phyloP scores from a whole-genome alignment of 129 eudicot genomes.

The Solidago caesia region DNA sequence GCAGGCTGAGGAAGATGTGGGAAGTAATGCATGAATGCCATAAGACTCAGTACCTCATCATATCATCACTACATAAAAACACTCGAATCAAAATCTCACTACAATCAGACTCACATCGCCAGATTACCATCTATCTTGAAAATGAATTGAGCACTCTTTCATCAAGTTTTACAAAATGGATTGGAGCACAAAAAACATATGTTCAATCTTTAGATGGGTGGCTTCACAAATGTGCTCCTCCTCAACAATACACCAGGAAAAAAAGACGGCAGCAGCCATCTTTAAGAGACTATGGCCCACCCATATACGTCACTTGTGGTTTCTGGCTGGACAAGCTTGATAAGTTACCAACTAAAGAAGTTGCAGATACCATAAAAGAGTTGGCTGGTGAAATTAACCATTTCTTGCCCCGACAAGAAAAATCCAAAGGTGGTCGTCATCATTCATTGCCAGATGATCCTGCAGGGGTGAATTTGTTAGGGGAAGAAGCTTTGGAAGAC shows the following conservation, averaged over 20 bases:
- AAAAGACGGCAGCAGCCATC: constrained; percentile 53
- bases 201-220: constrained; percentile 67
- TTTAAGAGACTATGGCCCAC: constrained; percentile 66
- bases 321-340: constrained; percentile 72
- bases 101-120: constrained; percentile 69
- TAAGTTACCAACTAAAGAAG: constrained; percentile 59
- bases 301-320: constrained; percentile 73
- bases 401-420: constrained; percentile 77
- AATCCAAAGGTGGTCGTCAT: constrained; percentile 42
- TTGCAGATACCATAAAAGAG: constrained; percentile 59
- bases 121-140: constrained; percentile 49
- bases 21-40: constrained; percentile 85
- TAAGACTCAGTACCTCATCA: constrained; percentile 61
- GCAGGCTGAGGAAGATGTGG: constrained; percentile 94
- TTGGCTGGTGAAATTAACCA: constrained; percentile 61
- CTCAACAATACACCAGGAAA: constrained; percentile 52
- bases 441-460: constrained; percentile 33
- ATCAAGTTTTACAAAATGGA: constrained; percentile 78
- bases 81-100: constrained; percentile 43
- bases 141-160: constrained; percentile 51
- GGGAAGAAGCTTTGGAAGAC: constrained; percentile 52
- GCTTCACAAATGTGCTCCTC: constrained; percentile 79
- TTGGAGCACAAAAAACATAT: constrained; percentile 65
- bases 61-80: constrained; percentile 48
- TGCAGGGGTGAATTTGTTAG: constrained; percentile 34